Base-by-base conservation (phyloP, 306 rosid genomes). In the Sicyos edulis region DNA sequence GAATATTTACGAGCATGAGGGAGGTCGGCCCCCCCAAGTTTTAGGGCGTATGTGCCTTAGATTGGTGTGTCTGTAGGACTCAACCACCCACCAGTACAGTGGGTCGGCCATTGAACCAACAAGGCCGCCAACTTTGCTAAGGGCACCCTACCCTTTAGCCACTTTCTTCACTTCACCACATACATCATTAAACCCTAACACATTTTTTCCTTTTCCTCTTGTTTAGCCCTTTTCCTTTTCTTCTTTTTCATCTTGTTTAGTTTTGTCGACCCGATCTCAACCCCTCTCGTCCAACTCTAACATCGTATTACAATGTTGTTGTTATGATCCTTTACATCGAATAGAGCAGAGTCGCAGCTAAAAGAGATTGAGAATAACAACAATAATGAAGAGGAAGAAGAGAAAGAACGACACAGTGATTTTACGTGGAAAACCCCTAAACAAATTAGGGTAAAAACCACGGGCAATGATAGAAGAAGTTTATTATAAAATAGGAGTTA, bases 61-160 rank as follows among this genome's bases (percentile, higher is more conserved):
- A 32, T 60, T 29, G 17, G 66, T 60, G 67, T 60, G 67, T 60
- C 14, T 62, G 71, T 65, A 65, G 71, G 71, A 65, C 71, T 65
- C 53, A 19, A 47, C 29, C 50, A 70, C 72, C 88, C 85, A 84
- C 86, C 85, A 84, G 77, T 84, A 85, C 75, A 58, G 75, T 86
- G 87, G 90, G 83, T 78, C 79, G 82, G 75, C 82, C 85, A 77
- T 76, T 72, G 54, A 56, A 19, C 76, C 74, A 72, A 40, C 59
- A 61, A 75, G 72, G 79, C 58, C 52, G 26, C 70, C 22, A 54
- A 22, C 42, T 56, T 70, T 42, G 61, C 40, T 53, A 49, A 10
- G 62, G 29, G 51, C 67, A 69, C 57, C 57, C 73, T 47, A 26
- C 68, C 20, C 21, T 19, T 61, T 61, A 16, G 2, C 1, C 10